phyloP scores from a whole-genome alignment of 768 basidiomycete species.

The Tylopilus balloui region DNA sequence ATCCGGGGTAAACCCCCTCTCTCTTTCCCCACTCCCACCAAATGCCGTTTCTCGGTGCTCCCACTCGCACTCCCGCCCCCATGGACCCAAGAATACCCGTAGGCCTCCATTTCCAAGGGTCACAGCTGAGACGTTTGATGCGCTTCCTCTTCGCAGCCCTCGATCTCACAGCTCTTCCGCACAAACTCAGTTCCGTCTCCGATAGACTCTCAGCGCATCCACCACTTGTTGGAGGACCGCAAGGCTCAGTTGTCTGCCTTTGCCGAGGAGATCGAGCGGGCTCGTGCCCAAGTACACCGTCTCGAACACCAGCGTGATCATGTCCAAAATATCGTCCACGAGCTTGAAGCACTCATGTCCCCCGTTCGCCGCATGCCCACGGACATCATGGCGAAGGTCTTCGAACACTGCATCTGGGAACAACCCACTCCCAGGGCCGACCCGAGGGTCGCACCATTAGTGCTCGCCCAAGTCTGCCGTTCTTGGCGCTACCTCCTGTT shows the following conservation, averaged over 20 bases:
- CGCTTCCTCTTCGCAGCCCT: constrained; percentile 9
- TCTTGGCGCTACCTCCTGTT: constrained; percentile 30
- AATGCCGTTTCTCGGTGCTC: constrained; percentile 8
- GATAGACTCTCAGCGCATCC: constrained; percentile 17
- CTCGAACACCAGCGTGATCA: constrained; percentile 18
- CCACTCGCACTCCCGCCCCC: not conserved
- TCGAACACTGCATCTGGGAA: constrained; percentile 22
- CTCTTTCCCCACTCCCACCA: not conserved
- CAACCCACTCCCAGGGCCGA: constrained; percentile 6
- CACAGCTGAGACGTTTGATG: not conserved
- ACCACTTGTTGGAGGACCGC: constrained; percentile 15
- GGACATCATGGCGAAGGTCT: constrained; percentile 27
- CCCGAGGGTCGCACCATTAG: constrained; percentile 18
- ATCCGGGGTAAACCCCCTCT: too few species aligned
- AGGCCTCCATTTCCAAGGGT: constrained; percentile 1
- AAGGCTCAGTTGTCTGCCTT: constrained; percentile 13
- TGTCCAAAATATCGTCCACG: constrained; percentile 13
- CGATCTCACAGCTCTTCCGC: constrained; percentile 27
- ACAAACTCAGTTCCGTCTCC: constrained; percentile 28
- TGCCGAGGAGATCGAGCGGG: constrained; percentile 17
- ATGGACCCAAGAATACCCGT: constrained; percentile 24
- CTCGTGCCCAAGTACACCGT: constrained; percentile 15
- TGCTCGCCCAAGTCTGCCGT: constrained; percentile 30
- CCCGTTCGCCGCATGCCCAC: constrained; percentile 31
- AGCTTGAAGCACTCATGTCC: constrained; percentile 27